A percentile compares a stretch with the other conserved stretches of the same genome.
These are phyloP conservation scores for Solanum appendiculatum DNA, from an alignment of 257 asterid species.

Conservation along the genomic window DNA sequence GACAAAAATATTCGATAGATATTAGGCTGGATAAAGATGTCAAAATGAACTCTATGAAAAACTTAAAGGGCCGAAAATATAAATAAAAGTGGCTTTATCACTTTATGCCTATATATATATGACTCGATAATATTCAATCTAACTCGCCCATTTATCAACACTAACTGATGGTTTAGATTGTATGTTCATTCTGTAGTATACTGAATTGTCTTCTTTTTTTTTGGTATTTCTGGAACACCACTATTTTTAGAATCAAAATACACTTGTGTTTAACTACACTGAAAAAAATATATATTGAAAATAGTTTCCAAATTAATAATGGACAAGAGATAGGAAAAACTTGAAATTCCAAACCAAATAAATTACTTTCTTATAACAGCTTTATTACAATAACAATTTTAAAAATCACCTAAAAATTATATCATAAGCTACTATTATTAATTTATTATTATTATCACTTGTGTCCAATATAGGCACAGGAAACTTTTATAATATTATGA, in stretches of 20 bases:
- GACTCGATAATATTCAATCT: neutral
- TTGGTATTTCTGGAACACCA: neutral
- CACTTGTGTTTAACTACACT: neutral
- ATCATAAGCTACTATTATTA: neutral
- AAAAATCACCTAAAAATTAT: neutral
- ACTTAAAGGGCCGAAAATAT: neutral
- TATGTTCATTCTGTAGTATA: neutral
- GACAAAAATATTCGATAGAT: neutral
- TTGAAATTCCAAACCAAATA: neutral
- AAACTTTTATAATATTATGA: neutral
- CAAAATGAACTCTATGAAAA: neutral
- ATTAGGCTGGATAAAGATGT: too few species aligned
- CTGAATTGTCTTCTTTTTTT: too few species aligned
- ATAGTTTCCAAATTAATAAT: neutral
- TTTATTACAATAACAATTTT: neutral
- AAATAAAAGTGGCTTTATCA: neutral
- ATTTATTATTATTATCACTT: neutral
- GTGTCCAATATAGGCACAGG: neutral
- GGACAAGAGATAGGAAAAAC: neutral
- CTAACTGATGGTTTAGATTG: neutral
- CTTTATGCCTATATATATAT: neutral
- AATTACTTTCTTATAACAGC: neutral
- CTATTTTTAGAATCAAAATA: neutral
- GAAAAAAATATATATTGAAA: neutral
- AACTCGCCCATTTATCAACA: neutral